phyloP scores from a whole-genome alignment of 2,329 filamentous ascomycete genomes.

The Beauveria pseudobassiana region DNA sequence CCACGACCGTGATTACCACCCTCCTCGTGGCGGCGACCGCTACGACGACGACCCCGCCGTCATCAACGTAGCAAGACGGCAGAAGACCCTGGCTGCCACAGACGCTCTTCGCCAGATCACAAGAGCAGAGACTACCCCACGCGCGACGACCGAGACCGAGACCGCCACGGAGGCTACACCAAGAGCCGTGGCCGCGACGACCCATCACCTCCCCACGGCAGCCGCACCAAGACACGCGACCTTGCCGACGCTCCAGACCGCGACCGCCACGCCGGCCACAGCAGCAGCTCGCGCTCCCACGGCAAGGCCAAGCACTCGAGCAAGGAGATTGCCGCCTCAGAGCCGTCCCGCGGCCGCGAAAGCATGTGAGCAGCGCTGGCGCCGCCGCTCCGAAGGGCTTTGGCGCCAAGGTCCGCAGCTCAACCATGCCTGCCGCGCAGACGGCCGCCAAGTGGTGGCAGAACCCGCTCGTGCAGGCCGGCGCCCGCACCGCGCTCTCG shows the following conservation, averaged over 20 bases:
- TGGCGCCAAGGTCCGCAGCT: conserved; percentile 19
- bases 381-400: neutral
- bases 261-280: conserved; percentile 1
- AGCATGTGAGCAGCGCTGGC: conserved; percentile 16
- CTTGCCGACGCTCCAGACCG: neutral
- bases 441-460: conserved; percentile 28
- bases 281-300: neutral
- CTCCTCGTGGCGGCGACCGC: conserved; percentile 1
- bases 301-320: conserved; percentile 6
- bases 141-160: conserved; percentile 2
- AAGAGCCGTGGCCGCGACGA: neutral
- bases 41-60: neutral
- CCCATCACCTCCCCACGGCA: neutral
- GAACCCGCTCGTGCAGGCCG: conserved; percentile 31
- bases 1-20: neutral
- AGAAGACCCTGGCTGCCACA: neutral
- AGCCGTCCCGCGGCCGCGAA: conserved; percentile 2
- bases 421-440: conserved; percentile 26
- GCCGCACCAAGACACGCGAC: neutral
- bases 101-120: neutral
- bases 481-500: conserved; percentile 38
- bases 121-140: neutral
- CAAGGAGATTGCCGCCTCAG: neutral
- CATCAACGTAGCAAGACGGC: conserved; percentile 5
- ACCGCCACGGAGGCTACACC: neutral